phyloP scores from a whole-genome alignment of 352 stramenopile species.

The Globisporangium sylvaticum region DNA sequence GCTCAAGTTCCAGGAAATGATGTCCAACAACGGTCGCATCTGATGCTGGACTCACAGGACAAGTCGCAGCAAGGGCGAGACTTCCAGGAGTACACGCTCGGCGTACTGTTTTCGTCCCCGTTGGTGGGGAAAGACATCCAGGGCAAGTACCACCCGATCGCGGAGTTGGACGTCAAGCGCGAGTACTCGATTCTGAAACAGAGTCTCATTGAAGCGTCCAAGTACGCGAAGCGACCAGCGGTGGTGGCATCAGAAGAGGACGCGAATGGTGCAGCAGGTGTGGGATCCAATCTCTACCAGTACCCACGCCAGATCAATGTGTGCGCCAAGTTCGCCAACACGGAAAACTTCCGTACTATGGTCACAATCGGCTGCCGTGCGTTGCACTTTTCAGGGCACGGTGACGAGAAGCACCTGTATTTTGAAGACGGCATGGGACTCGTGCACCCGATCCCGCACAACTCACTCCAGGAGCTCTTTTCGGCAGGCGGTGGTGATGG shows the following conservation, averaged over 20 bases:
- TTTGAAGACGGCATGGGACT: constrained; percentile 92
- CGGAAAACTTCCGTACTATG: constrained; percentile 89
- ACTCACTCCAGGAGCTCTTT: constrained; percentile 65
- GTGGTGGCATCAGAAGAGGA: constrained; percentile 6
- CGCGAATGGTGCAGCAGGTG: constrained; percentile 9
- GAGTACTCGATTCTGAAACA: constrained; percentile 81
- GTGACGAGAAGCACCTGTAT: constrained; percentile 89
- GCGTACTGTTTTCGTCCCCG: constrained; percentile 93
- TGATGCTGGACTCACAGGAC: constrained; percentile 34
- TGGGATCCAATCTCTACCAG: constrained; percentile 38
- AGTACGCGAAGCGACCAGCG: constrained; percentile 44
- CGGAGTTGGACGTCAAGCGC: constrained; percentile 75
- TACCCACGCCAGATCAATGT: constrained; percentile 86
- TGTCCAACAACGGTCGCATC: neutral
- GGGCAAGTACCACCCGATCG: constrained; percentile 89
- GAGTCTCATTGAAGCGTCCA: constrained; percentile 68
- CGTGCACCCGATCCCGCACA: constrained; percentile 74
- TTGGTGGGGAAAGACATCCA: constrained; percentile 90
- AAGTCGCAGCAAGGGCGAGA: constrained; percentile 51
- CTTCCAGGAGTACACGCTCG: constrained; percentile 81
- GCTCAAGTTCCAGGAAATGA: constrained; percentile 20
- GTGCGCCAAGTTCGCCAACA: constrained; percentile 93
- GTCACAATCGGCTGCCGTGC: constrained; percentile 89
- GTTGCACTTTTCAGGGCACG: constrained; percentile 95
- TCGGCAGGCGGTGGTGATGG: constrained; percentile 33